These are phyloP conservation scores for Dissophora ornata DNA, from an alignment of 192 early-diverging fungal species.

Conservation along the genomic window DNA sequence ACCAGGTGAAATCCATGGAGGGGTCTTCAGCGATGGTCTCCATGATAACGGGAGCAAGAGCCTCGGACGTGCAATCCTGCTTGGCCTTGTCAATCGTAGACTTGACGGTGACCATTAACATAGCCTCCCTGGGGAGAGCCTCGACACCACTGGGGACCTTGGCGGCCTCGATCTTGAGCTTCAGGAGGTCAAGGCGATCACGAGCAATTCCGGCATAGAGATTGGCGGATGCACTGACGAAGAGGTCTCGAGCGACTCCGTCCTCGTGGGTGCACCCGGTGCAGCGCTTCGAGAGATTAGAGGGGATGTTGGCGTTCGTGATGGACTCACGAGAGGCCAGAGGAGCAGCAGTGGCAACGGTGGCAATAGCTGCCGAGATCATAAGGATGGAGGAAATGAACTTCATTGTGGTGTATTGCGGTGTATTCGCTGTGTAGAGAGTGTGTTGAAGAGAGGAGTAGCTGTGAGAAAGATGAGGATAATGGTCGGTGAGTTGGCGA, in stretches of 20 bases:
- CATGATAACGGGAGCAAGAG: slow-evolving; percentile 15
- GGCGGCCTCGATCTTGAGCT: slow-evolving; percentile 3
- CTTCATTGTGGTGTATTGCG: background rate
- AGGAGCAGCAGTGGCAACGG: slow-evolving; percentile 12
- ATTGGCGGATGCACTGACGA: slow-evolving; percentile 33
- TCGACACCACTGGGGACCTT: slow-evolving; percentile 22
- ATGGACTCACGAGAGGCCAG: background rate
- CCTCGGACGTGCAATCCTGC: slow-evolving; percentile 19
- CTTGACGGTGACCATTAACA: slow-evolving; percentile 7
- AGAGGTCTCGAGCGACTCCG: slow-evolving; percentile 11
- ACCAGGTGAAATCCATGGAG: slow-evolving; percentile 19
- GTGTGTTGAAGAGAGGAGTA: background rate
- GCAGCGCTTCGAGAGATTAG: slow-evolving; percentile 13
- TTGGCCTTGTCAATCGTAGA: slow-evolving; percentile 33
- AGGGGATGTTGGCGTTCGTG: background rate
- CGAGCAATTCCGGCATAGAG: slow-evolving; percentile 30
- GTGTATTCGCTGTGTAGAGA: slow-evolving; percentile 8
- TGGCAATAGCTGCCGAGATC: slow-evolving; percentile 20
- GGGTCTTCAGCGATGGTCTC: slow-evolving; percentile 3
- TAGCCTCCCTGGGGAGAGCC: slow-evolving; percentile 15
- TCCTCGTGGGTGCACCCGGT: background rate
- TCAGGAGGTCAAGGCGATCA: slow-evolving; percentile 23
- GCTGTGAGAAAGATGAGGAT: no score
- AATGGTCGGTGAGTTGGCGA: no score
- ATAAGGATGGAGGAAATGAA: slow-evolving; percentile 7